These are phyloP conservation scores for Fomitopsis serialis DNA, from an alignment of 768 basidiomycete species.

Conservation along the genomic window DNA sequence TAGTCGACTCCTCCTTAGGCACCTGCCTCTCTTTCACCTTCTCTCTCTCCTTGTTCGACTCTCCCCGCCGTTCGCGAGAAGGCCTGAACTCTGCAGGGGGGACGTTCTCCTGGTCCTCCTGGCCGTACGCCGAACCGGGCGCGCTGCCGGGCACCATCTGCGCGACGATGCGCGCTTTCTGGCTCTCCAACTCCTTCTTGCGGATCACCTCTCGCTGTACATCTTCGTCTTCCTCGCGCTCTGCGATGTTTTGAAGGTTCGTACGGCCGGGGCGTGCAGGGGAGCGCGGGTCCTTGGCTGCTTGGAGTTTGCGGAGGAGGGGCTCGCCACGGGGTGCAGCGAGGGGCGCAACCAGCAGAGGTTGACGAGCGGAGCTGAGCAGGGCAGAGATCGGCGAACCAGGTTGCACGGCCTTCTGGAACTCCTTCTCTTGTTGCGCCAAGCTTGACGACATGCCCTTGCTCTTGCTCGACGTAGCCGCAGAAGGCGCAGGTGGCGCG, in stretches of 20 bases:
- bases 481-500: slow-evolving; percentile 19
- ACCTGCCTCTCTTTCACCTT: slow-evolving; percentile 1
- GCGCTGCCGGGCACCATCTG: slow-evolving; percentile 72
- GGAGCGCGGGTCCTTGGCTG: slow-evolving; percentile 44
- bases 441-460: slow-evolving; percentile 53
- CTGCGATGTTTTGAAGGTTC: slow-evolving; percentile 42
- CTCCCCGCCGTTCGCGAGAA: slow-evolving; percentile 12
- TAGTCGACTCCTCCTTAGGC: slow-evolving; percentile 1
- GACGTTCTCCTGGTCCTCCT: slow-evolving; percentile 30
- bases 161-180: slow-evolving; percentile 90
- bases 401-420: slow-evolving; percentile 93
- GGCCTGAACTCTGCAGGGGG: slow-evolving; percentile 20
- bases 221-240: slow-evolving; percentile 33
- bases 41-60: slow-evolving; percentile 11
- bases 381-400: slow-evolving; percentile 92
- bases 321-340: slow-evolving; percentile 34
- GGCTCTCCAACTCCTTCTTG: slow-evolving; percentile 78
- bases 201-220: slow-evolving; percentile 37
- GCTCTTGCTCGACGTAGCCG: slow-evolving; percentile 13
- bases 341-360: slow-evolving; percentile 59
- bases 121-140: slow-evolving; percentile 20
- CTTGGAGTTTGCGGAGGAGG: slow-evolving; percentile 52
- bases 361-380: slow-evolving; percentile 83
- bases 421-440: slow-evolving; percentile 90
- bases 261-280: slow-evolving; percentile 42